A percentile compares a stretch with the other conserved stretches of the same genome.
Conservation (phyloP, 176 grass and related monocot species). For the Juncus effusus region DNA sequence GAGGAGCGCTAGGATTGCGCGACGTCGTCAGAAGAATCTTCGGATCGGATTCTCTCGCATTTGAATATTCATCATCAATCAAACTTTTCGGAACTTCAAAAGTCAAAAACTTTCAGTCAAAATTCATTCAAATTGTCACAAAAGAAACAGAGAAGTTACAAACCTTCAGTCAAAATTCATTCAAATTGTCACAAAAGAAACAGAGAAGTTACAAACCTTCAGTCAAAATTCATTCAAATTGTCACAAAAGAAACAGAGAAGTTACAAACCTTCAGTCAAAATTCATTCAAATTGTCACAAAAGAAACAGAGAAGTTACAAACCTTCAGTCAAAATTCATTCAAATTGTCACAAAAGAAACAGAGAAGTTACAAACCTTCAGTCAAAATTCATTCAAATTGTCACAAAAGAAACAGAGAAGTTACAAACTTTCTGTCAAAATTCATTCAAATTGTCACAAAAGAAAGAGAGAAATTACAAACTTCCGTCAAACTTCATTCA, state of each 20-base stretch:
- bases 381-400: background rate
- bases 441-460: too few species aligned
- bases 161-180: too few species aligned
- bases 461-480: background rate
- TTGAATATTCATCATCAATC: conserved; percentile 85
- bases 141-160: background rate
- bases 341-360: too few species aligned
- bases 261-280: too few species aligned
- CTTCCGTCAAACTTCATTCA: background rate
- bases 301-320: too few species aligned
- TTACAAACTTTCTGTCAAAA: too few species aligned
- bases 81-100: conserved; percentile 49
- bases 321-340: too few species aligned
- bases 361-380: background rate
- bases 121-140: background rate
- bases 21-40: conserved; percentile 84
- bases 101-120: conserved; percentile 1
- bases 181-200: too few species aligned
- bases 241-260: background rate
- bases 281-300: too few species aligned
- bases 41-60: conserved; percentile 40
- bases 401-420: too few species aligned
- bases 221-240: background rate
- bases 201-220: too few species aligned
- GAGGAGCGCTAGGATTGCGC: conserved; percentile 55